A percentile compares a stretch with the other conserved stretches of the same genome.
Evolutionary conservation across 163 green algal genomes (phyloP).

Genomic region (Scenedesmus sp.): DNA sequence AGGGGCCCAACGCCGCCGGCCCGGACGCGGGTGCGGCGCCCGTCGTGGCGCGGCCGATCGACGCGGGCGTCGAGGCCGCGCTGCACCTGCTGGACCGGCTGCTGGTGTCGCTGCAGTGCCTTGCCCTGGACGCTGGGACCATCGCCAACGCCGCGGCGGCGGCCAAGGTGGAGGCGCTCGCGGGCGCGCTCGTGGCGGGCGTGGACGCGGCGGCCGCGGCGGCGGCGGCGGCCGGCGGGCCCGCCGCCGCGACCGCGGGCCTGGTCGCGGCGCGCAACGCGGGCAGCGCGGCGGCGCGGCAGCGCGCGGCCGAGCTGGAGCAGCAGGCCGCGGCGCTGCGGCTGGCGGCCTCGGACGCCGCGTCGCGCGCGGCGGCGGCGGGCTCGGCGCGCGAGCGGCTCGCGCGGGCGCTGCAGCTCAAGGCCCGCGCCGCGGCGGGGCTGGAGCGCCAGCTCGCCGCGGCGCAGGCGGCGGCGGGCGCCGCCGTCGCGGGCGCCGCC

Average conservation of each 20-base stretch:
- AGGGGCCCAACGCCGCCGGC: not conserved
- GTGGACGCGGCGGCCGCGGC: not conserved
- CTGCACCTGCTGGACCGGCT: constrained; percentile 37
- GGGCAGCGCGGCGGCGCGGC: not conserved
- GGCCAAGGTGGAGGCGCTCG: constrained; percentile 14
- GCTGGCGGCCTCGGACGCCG: not conserved
- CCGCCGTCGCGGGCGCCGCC: not conserved
- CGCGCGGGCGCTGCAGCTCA: constrained; percentile 16
- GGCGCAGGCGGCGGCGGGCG: not conserved
- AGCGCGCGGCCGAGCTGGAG: constrained; percentile 15
- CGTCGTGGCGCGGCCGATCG: too few relatives aligned
- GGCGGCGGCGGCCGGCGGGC: not conserved
- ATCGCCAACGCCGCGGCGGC: constrained; percentile 34
- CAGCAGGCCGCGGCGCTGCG: not conserved
- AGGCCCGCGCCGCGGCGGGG: not conserved
- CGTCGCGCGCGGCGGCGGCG: not conserved
- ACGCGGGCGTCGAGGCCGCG: constrained; percentile 20
- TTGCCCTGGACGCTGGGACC: constrained; percentile 23
- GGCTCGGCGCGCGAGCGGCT: not conserved
- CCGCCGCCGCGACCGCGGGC: not conserved
- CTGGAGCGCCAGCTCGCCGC: constrained; percentile 16
- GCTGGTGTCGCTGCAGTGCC: constrained; percentile 38
- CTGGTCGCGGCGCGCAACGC: constrained; percentile 22
- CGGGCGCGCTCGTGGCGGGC: constrained; percentile 4
- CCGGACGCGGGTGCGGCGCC: too few relatives aligned